phyloP scores from a whole-genome alignment of 305 asterid genomes.

The Nicotiana rustica region DNA sequence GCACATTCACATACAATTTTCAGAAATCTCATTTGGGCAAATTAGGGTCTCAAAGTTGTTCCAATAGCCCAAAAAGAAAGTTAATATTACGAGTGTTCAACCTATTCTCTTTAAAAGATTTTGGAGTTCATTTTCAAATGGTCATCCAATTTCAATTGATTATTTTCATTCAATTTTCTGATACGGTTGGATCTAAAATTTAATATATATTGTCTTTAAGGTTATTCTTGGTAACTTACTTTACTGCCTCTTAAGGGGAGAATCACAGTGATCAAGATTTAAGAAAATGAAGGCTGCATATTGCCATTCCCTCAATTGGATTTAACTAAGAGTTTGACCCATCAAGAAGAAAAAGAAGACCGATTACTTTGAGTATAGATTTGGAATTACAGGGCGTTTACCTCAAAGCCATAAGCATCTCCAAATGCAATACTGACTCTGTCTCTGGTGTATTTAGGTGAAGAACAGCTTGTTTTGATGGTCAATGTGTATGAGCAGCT shows the following conservation, averaged over 20 bases:
- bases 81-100: too few species aligned
- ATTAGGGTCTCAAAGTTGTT: too few species aligned
- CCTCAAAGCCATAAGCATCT: slow-evolving; percentile 55
- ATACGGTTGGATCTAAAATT: too few species aligned
- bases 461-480: slow-evolving; percentile 60
- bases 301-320: neutral
- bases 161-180: too few species aligned
- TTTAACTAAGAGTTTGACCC: neutral
- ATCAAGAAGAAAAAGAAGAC: slow-evolving; percentile 33
- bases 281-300: neutral
- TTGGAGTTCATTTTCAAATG: too few species aligned
- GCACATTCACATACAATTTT: neutral
- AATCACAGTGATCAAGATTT: neutral
- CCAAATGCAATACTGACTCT: slow-evolving; percentile 58
- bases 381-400: neutral
- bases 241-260: neutral
- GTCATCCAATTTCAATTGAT: too few species aligned
- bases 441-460: slow-evolving; percentile 50
- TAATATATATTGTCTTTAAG: too few species aligned
- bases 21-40: neutral
- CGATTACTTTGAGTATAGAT: neutral
- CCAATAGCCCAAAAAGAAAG: too few species aligned
- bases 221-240: too few species aligned
- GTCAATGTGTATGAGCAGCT: slow-evolving; percentile 49
- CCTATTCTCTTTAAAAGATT: too few species aligned